Conservation (phyloP, 352 stramenopile species). For the Pythium scleroteichum region DNA sequence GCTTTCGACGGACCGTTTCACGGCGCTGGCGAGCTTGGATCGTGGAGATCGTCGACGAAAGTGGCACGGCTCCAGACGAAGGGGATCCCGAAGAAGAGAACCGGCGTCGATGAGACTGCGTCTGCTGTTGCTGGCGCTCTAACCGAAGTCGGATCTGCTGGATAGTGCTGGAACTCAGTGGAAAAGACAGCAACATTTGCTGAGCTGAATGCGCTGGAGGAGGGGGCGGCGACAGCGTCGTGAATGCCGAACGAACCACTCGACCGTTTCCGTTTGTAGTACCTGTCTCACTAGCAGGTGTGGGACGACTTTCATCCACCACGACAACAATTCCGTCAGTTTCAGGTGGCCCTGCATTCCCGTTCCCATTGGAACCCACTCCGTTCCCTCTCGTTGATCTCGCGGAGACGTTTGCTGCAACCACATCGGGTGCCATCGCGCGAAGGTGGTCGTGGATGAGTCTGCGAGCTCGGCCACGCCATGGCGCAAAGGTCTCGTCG, state of each 20-base stretch:
- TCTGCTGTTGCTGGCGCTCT: conserved; percentile 36
- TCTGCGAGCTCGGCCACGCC: conserved; percentile 24
- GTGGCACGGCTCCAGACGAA: neutral
- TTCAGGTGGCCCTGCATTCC: neutral
- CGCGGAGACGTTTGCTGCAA: neutral
- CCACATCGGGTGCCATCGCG: neutral
- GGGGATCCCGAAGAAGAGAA: conserved; percentile 4
- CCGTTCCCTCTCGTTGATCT: conserved; percentile 10
- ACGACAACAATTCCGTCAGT: too few relatives aligned
- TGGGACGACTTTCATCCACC: neutral
- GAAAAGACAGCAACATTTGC: conserved; percentile 45
- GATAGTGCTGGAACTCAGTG: conserved; percentile 38
- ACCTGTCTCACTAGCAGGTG: neutral
- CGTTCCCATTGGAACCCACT: neutral
- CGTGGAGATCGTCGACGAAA: conserved; percentile 10
- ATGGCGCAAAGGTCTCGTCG: conserved; percentile 6
- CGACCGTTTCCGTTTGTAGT: neutral
- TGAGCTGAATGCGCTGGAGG: neutral
- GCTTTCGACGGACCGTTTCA: conserved; percentile 11
- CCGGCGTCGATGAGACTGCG: conserved; percentile 3
- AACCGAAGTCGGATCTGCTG: conserved; percentile 44
- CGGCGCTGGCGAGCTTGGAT: conserved; percentile 23
- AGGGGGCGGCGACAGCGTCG: conserved; percentile 2
- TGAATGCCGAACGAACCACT: conserved; percentile 4
- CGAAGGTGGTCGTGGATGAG: conserved; percentile 31